Base-by-base conservation (phyloP, 108 stramenopile genomes). In the Nitzschia inconspicua region DNA sequence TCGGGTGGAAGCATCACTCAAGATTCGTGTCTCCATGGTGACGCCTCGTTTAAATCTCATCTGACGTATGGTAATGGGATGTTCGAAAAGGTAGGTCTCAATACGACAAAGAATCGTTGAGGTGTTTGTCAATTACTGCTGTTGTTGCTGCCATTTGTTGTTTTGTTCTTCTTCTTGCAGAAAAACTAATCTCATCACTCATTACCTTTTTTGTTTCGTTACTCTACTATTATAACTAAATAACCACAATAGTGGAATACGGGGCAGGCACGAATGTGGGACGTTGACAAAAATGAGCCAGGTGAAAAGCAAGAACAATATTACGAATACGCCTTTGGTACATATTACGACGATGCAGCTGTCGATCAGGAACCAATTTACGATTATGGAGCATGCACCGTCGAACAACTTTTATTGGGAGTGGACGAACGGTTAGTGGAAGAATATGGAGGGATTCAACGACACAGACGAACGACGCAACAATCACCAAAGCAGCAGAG, bases 321-420 rank as follows among this genome's bases (percentile, higher is more conserved):
- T 10, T n/a, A 9, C 2, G 22, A 14, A 11, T 10, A 49, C 26
- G 48, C 27, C 48, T 19, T 13, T 49, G 48, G 29, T 10, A 58
- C 42, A 11, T 47, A 49, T 10, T n/a, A 9, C 2, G 22, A 14
- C 27, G 26, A 49, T 14, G 48, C 27, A 26, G 22, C 24, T 49
- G 48, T 29, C 44, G 26, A 19, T 19, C 25, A 2, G 25, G 28
- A 5, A 58, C 42, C 23, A 36, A 47, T 72, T 24, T 79, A 79
- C 53, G 78, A 79, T 55, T 79, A 25, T 59, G 78, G 78, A 44
- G 61, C 65, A 23, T 79, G 78, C 35, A 79, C 65, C 6, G 57
- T 70, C n/a, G 46, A 37, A 32, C 78, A 79, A 36, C 60, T 79
- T 14, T 36, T 79, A 20, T 59, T 68, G 47, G 74, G 74, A 28